These are phyloP conservation scores for Lactarius sanguifluus DNA, from an alignment of 768 basidiomycete species.

Conservation along the genomic window DNA sequence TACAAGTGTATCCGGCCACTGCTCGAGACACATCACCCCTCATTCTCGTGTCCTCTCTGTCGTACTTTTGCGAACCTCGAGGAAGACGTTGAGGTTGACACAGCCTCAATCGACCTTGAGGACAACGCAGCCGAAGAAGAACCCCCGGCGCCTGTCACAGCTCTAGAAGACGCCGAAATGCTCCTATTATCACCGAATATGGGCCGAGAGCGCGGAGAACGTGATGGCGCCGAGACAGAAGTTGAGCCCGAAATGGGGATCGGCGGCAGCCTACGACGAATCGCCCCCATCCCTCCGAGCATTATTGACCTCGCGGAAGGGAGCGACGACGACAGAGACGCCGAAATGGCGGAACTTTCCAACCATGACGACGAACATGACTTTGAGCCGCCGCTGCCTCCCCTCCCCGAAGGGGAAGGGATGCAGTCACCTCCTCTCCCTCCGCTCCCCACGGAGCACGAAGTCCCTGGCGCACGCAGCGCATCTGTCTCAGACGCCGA, in stretches of 20 bases:
- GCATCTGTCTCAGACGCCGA: slow-evolving; percentile 25
- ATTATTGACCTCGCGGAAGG: slow-evolving; percentile 26
- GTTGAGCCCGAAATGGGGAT: slow-evolving; percentile 21
- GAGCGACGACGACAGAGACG: slow-evolving; percentile 25
- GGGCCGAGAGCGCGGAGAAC: slow-evolving; percentile 17
- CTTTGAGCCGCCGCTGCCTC: slow-evolving; percentile 18
- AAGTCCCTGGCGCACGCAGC: slow-evolving; percentile 19
- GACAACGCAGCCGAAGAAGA: slow-evolving; percentile 3
- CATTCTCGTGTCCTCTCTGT: slow-evolving; percentile 94
- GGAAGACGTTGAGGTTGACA: slow-evolving; percentile 84
- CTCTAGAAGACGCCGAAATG: slow-evolving; percentile 24
- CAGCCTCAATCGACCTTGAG: slow-evolving; percentile 18
- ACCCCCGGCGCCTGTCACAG: background rate
- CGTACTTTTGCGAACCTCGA: slow-evolving; percentile 94
- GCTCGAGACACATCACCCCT: slow-evolving; percentile 83
- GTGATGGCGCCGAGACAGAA: slow-evolving; percentile 26
- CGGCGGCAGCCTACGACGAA: slow-evolving; percentile 13
- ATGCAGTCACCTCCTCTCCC: slow-evolving; percentile 6
- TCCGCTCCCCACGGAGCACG: slow-evolving; percentile 10
- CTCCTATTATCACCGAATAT: slow-evolving; percentile 18
- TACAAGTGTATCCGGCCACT: slow-evolving; percentile 97
- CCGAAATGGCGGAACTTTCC: slow-evolving; percentile 19
- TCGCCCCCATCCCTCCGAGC: slow-evolving; percentile 16
- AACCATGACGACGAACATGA: background rate
- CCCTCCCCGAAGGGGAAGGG: slow-evolving; percentile 19